phyloP scores from a whole-genome alignment of 106 monocot species.

The Dioscorea zingiberensis region DNA sequence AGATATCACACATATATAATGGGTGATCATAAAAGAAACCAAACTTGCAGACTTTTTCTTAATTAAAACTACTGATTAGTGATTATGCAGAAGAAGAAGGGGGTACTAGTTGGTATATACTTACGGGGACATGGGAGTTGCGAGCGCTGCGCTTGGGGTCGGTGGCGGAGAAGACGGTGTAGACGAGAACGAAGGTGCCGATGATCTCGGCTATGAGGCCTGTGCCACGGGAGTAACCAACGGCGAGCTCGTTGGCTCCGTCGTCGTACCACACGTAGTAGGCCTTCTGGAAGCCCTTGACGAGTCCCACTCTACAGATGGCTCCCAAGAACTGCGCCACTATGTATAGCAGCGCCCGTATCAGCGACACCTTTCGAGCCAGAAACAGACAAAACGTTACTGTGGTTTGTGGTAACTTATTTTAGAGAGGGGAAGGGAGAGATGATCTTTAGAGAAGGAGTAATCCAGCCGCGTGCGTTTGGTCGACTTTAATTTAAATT shows the following conservation, averaged over 20 bases:
- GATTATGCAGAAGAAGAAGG: too few relatives aligned
- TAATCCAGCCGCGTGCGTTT: too few relatives aligned
- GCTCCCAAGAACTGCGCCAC: slow-evolving; percentile 22
- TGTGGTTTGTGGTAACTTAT: too few relatives aligned
- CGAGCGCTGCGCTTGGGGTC: slow-evolving; percentile 27
- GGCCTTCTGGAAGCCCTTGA: slow-evolving; percentile 12
- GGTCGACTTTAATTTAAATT: too few relatives aligned
- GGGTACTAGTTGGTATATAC: too few relatives aligned
- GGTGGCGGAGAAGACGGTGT: slow-evolving; percentile 35
- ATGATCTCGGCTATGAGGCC: slow-evolving; percentile 12
- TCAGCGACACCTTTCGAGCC: slow-evolving; percentile 19
- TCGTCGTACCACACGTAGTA: slow-evolving; percentile 13
- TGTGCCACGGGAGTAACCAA: slow-evolving; percentile 17
- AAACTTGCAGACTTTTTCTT: too few relatives aligned
- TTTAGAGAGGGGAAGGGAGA: too few relatives aligned
- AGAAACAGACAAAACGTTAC: slow-evolving; percentile 28
- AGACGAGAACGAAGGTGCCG: slow-evolving; percentile 16
- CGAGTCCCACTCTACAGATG: slow-evolving; percentile 23
- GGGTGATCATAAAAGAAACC: too few relatives aligned
- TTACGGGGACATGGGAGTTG: slow-evolving; percentile 24
- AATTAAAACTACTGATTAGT: too few relatives aligned
- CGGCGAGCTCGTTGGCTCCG: slow-evolving; percentile 16
- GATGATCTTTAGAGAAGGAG: too few relatives aligned
- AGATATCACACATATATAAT: too few relatives aligned
- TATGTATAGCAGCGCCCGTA: slow-evolving; percentile 20